Percentiles rank a stretch among this genome's conserved stretches.
These are phyloP conservation scores for Babesia divergens DNA, from an alignment of 169 alveolate species.

Conservation along the genomic window DNA sequence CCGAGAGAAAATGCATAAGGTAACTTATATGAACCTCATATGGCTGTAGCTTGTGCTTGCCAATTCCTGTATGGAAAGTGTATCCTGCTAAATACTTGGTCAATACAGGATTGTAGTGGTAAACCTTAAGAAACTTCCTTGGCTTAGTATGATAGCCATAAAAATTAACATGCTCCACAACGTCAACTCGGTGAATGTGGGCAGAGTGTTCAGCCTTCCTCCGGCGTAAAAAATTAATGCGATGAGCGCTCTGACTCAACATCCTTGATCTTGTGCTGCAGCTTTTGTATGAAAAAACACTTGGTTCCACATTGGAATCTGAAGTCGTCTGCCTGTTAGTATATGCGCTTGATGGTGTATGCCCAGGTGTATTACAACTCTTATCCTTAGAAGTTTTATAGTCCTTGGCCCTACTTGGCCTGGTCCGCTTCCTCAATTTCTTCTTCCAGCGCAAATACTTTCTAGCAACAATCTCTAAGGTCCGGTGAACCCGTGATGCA, in stretches of 20 bases:
- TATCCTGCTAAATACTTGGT: conserved; percentile 26
- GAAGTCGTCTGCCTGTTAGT: too few relatives aligned
- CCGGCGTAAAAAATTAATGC: background rate
- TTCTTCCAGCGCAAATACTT: background rate
- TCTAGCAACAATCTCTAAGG: conserved; percentile 12
- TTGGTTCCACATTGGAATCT: background rate
- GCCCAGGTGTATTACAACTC: too few relatives aligned
- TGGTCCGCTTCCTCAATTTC: background rate
- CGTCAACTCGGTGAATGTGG: conserved; percentile 20
- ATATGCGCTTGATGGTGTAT: too few relatives aligned
- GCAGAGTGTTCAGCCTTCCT: background rate
- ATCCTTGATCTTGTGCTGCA: background rate
- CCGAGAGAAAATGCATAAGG: conserved; percentile 25
- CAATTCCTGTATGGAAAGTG: background rate
- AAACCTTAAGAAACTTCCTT: conserved; percentile 10
- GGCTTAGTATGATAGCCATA: conserved; percentile 24
- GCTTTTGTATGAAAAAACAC: background rate
- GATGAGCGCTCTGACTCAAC: conserved; percentile 10
- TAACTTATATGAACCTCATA: conserved; percentile 28
- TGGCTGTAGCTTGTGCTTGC: conserved; percentile 13
- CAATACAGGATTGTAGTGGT: conserved; percentile 19
- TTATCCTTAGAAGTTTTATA: background rate
- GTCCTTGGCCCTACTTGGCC: background rate
- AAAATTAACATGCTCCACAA: conserved; percentile 15
- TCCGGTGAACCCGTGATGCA: conserved; percentile 1